Evolutionary conservation across 1,284 basidiomycete species (phyloP).

Genomic region (Cryptococcus jaspeensis): DNA sequence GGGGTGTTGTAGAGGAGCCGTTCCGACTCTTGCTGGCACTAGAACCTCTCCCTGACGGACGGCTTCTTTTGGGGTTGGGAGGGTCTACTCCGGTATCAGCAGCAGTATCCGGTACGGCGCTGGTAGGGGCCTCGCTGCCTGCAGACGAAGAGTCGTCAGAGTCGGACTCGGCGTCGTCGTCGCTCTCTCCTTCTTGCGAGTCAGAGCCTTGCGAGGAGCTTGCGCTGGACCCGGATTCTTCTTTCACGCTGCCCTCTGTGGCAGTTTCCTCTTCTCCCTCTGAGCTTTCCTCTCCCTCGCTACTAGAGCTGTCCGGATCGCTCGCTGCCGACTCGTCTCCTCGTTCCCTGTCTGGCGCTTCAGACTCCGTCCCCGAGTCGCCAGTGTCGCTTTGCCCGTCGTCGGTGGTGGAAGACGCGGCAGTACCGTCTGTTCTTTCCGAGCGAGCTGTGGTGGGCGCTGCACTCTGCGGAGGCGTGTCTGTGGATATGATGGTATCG

Average conservation of each 20-base stretch:
- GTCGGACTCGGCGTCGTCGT: too few relatives aligned
- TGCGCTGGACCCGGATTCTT: too few relatives aligned
- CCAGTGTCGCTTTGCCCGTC: neutral
- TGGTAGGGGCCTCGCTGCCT: too few relatives aligned
- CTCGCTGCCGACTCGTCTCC: neutral
- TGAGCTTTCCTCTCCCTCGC: neutral
- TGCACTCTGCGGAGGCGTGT: neutral
- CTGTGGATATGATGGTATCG: conserved; percentile 1
- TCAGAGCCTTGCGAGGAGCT: neutral
- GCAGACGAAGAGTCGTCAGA: too few relatives aligned
- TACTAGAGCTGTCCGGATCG: neutral
- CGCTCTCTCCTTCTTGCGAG: neutral
- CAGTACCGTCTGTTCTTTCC: neutral
- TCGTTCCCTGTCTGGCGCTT: neutral
- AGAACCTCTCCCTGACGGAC: too few relatives aligned
- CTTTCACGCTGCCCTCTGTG: too few relatives aligned
- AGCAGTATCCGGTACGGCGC: neutral
- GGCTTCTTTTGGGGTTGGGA: too few relatives aligned
- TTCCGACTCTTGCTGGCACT: too few relatives aligned
- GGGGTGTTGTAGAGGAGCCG: neutral
- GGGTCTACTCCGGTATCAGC: neutral
- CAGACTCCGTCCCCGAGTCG: neutral
- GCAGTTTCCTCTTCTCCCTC: neutral
- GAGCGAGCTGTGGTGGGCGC: neutral
- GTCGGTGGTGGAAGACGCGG: neutral